Evolutionary conservation across 495 filamentous ascomycete genomes (phyloP).

Genomic region (Hapsidospora chrysogenum): DNA sequence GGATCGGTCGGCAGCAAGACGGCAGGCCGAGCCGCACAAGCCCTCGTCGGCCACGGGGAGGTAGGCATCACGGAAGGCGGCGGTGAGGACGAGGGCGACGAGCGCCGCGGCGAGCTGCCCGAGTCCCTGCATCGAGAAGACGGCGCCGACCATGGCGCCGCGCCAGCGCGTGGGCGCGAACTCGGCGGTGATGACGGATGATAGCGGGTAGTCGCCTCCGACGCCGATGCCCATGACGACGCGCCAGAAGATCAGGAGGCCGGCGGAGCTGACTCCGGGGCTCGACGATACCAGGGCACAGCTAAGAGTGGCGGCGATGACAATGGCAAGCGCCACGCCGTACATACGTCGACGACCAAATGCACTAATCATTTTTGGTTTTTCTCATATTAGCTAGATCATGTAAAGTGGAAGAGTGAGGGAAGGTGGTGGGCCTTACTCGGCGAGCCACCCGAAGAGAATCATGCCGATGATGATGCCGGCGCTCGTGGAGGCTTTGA

Average conservation of each 20-base stretch:
- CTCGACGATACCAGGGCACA: constrained; percentile 42
- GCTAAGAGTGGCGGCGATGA: constrained; percentile 50
- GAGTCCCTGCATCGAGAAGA: constrained; percentile 78
- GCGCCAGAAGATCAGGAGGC: constrained; percentile 65
- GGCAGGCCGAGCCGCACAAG: constrained; percentile 43
- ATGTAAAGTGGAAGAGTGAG: neutral
- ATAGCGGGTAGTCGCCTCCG: constrained; percentile 61
- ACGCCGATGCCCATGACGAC: constrained; percentile 56
- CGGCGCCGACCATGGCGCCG: constrained; percentile 75
- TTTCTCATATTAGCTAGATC: neutral
- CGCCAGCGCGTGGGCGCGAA: constrained; percentile 75
- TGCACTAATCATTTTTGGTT: constrained; percentile 9
- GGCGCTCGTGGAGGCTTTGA: constrained; percentile 59
- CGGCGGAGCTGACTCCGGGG: constrained; percentile 43
- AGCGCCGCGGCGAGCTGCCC: constrained; percentile 59
- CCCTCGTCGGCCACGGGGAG: constrained; percentile 20
- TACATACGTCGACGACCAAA: constrained; percentile 65
- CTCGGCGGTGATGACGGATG: constrained; percentile 70
- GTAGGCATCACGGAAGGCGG: constrained; percentile 53
- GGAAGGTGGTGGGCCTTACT: neutral
- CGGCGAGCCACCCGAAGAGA: constrained; percentile 46
- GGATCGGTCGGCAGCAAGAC: constrained; percentile 59
- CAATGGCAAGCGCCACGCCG: constrained; percentile 56
- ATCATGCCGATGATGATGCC: constrained; percentile 62
- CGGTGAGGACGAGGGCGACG: constrained; percentile 51